A percentile compares a stretch with the other conserved stretches of the same genome.
Conservation (phyloP, 306 rosid species). For the Dryas alaskensis region DNA sequence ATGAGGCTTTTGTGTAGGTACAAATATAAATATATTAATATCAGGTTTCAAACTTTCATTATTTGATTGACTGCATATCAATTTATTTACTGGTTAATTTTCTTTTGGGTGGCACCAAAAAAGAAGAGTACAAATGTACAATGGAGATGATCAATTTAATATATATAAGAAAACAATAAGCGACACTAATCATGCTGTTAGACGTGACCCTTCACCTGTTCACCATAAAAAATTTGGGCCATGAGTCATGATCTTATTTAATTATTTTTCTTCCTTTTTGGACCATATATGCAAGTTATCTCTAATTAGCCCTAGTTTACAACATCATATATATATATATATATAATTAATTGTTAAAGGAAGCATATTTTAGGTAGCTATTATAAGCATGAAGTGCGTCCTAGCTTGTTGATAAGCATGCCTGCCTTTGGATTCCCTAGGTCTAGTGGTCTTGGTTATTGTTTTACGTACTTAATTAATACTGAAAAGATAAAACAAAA, state of each 20-base stretch:
- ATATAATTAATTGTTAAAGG: too few relatives aligned
- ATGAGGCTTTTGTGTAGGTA: too few relatives aligned
- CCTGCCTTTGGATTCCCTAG: conserved; percentile 7
- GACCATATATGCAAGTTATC: too few relatives aligned
- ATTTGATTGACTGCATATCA: neutral
- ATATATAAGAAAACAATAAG: neutral
- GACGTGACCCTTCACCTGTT: neutral
- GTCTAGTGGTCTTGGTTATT: neutral
- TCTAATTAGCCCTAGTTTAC: too few relatives aligned
- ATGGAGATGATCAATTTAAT: neutral
- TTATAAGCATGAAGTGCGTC: too few relatives aligned
- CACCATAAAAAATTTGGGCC: neutral
- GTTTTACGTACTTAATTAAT: neutral
- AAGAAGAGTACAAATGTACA: neutral
- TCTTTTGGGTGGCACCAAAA: conserved; percentile 3
- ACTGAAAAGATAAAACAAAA: conserved; percentile 16
- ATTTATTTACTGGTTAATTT: neutral
- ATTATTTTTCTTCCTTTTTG: neutral
- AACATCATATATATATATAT: too few relatives aligned
- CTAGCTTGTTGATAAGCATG: too few relatives aligned
- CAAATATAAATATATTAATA: too few relatives aligned
- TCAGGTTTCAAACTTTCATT: neutral
- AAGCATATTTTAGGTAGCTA: too few relatives aligned
- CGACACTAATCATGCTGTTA: neutral
- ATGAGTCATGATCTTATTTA: neutral